Conservation (phyloP, 2,329 filamentous ascomycete species). For the Colletotrichum orchidophilum region DNA sequence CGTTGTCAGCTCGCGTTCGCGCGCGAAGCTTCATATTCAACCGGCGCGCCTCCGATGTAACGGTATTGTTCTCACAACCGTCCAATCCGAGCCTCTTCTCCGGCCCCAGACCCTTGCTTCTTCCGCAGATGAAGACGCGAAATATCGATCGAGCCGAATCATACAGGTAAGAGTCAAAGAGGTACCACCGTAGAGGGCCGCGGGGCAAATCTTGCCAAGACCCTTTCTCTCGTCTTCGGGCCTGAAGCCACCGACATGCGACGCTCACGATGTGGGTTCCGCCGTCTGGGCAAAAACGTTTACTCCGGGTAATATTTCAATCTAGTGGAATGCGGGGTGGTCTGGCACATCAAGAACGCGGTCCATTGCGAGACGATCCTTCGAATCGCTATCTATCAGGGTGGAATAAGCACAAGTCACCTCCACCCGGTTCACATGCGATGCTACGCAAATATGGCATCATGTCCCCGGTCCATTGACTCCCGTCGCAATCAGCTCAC, state of each 20-base stretch:
- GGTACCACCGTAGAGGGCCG: background rate
- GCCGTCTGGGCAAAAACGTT: constrained; percentile 8
- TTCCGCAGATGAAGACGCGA: background rate
- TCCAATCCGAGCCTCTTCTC: background rate
- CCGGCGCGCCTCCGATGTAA: constrained; percentile 24
- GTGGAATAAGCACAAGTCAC: background rate
- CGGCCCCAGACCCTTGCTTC: background rate
- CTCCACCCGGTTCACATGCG: background rate
- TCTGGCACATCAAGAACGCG: background rate
- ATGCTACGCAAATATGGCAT: background rate
- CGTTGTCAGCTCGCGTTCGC: background rate
- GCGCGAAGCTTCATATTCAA: constrained; percentile 14
- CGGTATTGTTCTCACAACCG: background rate
- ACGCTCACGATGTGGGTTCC: constrained; percentile 5
- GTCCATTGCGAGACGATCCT: background rate
- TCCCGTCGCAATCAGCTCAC: background rate
- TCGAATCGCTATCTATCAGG: background rate
- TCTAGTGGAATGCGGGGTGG: constrained; percentile 1
- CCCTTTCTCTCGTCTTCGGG: constrained; percentile 9
- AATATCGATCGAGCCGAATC: constrained; percentile 14
- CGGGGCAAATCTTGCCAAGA: background rate
- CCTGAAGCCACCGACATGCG: constrained; percentile 30
- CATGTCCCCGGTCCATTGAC: background rate
- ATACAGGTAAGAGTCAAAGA: background rate
- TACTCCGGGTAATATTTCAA: background rate